phyloP scores from a whole-genome alignment of 306 rosid genomes.

The Hippophae gyantsensis region DNA sequence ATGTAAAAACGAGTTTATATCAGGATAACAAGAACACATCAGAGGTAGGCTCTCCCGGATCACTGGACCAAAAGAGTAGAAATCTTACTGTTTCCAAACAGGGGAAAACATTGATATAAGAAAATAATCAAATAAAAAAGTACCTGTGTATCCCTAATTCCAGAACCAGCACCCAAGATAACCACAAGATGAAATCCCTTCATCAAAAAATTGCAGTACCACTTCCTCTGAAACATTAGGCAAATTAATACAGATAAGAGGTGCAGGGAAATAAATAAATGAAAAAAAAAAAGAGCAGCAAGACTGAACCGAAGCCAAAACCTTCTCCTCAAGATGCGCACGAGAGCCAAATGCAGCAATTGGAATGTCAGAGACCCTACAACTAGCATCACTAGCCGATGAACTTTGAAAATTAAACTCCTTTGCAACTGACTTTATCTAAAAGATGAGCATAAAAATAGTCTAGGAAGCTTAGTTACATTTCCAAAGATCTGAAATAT shows the following conservation, averaged over 20 bases:
- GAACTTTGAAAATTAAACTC: conserved; percentile 36
- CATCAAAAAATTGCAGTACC: conserved; percentile 92
- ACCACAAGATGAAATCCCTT: conserved; percentile 96
- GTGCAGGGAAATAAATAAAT: neutral
- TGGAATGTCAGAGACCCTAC: conserved; percentile 68
- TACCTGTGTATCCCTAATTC: conserved; percentile 93
- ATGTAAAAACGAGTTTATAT: conserved; percentile 22
- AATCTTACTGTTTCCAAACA: conserved; percentile 4
- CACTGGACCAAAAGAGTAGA: neutral
- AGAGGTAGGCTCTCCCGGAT: neutral
- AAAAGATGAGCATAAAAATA: conserved; percentile 16
- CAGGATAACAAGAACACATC: conserved; percentile 8
- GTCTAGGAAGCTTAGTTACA: conserved; percentile 13
- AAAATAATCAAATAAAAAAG: conserved; percentile 3
- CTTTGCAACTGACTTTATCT: conserved; percentile 62
- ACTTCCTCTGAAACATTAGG: conserved; percentile 64
- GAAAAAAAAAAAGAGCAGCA: conserved; percentile 7
- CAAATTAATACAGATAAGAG: conserved; percentile 21
- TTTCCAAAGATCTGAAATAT: conserved; percentile 7
- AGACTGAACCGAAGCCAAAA: conserved; percentile 74
- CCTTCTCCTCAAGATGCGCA: conserved; percentile 92
- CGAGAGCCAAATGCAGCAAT: conserved; percentile 88
- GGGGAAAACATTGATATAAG: conserved; percentile 4
- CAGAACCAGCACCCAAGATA: conserved; percentile 90
- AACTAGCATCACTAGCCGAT: conserved; percentile 31